Base-by-base conservation (phyloP, 169 alveolate species). In the Plasmodium yoelii region DNA sequence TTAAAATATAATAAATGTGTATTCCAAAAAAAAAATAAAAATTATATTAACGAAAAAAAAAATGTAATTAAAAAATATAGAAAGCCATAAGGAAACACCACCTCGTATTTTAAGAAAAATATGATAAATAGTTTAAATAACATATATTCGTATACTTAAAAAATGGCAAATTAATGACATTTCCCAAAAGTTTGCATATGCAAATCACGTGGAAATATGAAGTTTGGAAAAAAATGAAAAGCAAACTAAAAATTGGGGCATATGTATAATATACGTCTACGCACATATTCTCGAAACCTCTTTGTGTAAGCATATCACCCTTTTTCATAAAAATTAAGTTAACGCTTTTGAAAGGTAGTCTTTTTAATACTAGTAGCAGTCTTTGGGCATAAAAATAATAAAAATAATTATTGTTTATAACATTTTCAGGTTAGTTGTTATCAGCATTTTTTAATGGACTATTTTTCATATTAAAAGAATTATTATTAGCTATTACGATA, bases 301-400 rank as follows among this genome's bases (percentile, higher is more conserved):
- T 34, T 19, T 15, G 10, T 1, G 26, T 18, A 60, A 15, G 7
- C 26, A 60, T 57, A 57, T 57, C 28, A 3, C 22, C 34, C 4
- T 19, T 60, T 24, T 60, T 18, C 10, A 24, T 24, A 60, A 18
- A 24, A 18, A 60, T 60, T 18, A 60, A 60, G 34, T 19, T 72
- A 82, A 49, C 67, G 57, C 26, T 63, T 70, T 61, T 77, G 88
- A 42, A 47, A 19, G 26, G 53, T 77, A 75, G 57, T 53, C 67
- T 82, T 82, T 73, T 82, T 82, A 13, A 82, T 72, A 1, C 34
- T 57, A 65, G 71, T 82, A 82, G 57, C 90, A 82, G 53, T 57
- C 90, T 82, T 82, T 44, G 90, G 90, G 61, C 86, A 82, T 24
- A 67, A 82, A 18, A 86, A 84, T n/a, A 82, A 47, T 26, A 82